A percentile compares a stretch with the other conserved stretches of the same genome.
Conservation (phyloP, 2,329 filamentous ascomycete species). For the Alternaria sp. region DNA sequence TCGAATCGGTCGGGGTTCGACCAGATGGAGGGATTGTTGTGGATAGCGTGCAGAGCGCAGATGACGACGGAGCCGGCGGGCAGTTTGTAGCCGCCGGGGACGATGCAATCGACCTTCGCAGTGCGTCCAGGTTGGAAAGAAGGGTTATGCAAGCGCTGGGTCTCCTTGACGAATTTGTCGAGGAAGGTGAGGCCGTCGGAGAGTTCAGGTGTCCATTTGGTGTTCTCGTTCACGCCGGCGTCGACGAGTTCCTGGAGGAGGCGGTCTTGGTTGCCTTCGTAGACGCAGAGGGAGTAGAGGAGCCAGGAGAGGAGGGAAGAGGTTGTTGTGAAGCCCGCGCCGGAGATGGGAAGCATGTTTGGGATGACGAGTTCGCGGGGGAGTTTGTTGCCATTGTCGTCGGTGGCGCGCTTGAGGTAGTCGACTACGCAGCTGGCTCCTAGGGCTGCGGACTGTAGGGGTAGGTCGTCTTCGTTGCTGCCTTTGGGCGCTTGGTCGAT, state of each 20-base stretch:
- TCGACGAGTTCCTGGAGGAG: slow-evolving; percentile 30
- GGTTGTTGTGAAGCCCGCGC: slow-evolving; percentile 29
- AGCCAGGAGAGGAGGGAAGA: slow-evolving; percentile 31
- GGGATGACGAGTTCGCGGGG: slow-evolving; percentile 20
- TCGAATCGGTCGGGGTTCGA: slow-evolving; percentile 64
- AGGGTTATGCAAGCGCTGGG: slow-evolving; percentile 27
- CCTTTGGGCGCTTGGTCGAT: slow-evolving; percentile 16
- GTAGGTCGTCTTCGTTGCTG: slow-evolving; percentile 17
- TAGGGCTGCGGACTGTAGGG: slow-evolving; percentile 45
- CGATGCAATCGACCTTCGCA: slow-evolving; percentile 60
- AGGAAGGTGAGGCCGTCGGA: slow-evolving; percentile 26
- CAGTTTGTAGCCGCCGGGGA: slow-evolving; percentile 65
- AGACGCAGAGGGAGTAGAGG: slow-evolving; percentile 24
- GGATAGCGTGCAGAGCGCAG: slow-evolving; percentile 54
- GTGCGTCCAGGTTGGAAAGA: slow-evolving; percentile 59
- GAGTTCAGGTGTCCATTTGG: slow-evolving; percentile 24
- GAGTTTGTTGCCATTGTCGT: slow-evolving; percentile 30
- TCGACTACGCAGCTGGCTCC: slow-evolving; percentile 38
- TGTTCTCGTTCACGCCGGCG: slow-evolving; percentile 21
- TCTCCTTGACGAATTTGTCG: slow-evolving; percentile 32
- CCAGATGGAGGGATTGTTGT: slow-evolving; percentile 63
- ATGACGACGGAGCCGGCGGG: slow-evolving; percentile 62
- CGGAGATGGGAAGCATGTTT: slow-evolving; percentile 14
- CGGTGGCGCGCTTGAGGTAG: slow-evolving; percentile 26
- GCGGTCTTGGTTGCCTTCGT: slow-evolving; percentile 25